These are phyloP conservation scores for Puccinia brachypodii DNA, from an alignment of 1,284 basidiomycete genomes.

Conservation along the genomic window DNA sequence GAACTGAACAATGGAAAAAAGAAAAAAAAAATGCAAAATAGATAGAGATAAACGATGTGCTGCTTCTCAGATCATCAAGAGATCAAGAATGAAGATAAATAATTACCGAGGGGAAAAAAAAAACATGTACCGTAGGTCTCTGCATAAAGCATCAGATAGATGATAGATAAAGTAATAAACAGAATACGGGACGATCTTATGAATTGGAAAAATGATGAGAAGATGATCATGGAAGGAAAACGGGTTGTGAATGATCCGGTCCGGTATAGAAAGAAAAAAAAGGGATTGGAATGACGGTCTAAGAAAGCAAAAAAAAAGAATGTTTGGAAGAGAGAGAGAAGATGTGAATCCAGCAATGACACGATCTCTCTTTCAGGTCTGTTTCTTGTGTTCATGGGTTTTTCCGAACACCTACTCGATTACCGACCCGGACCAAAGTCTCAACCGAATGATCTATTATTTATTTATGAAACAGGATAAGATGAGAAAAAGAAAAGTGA, in stretches of 20 bases:
- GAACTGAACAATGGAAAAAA: no score
- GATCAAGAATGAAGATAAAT: no score
- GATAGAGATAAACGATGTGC: no score
- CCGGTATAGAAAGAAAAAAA: not conserved
- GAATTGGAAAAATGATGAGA: no score
- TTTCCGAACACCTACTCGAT: conserved; percentile 16
- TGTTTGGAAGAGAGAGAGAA: not conserved
- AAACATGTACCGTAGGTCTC: no score
- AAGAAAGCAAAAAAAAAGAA: not conserved
- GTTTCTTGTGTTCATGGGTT: not conserved
- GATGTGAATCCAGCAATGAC: not conserved
- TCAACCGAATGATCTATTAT: conserved; percentile 48
- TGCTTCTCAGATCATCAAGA: no score
- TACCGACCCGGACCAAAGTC: conserved; percentile 46
- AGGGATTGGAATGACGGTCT: not conserved
- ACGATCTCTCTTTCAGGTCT: no score
- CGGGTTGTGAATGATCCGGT: not conserved
- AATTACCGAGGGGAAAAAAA: no score
- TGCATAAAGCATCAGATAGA: no score
- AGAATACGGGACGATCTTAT: no score
- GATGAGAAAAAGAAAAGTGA: not conserved
- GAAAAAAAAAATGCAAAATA: no score
- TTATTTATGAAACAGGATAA: not conserved
- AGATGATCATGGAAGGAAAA: not conserved
- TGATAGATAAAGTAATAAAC: no score